Conservation (phyloP, 768 basidiomycete species). For the Cystobasidium tubakii region DNA sequence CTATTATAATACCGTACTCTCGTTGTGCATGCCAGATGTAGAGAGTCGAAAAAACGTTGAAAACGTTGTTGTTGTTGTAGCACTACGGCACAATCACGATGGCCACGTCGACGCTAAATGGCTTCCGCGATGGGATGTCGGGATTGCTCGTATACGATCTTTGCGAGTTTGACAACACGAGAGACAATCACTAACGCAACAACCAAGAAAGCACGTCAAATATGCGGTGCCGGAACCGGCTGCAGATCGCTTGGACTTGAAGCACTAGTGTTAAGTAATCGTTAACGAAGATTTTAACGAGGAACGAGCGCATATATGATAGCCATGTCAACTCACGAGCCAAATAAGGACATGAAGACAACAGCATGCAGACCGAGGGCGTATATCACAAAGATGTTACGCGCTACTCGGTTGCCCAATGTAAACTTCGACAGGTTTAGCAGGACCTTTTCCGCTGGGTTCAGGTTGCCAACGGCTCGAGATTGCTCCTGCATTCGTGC, state of each 20-base stretch:
- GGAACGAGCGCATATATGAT: too few species aligned
- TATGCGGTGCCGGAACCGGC: background rate
- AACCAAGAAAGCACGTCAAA: background rate
- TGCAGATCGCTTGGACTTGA: background rate
- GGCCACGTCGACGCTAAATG: background rate
- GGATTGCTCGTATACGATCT: background rate
- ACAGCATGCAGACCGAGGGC: conserved; percentile 72
- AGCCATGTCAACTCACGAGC: conserved; percentile 27
- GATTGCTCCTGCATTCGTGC: conserved; percentile 68
- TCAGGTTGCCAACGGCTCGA: conserved; percentile 82
- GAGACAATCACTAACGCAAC: background rate
- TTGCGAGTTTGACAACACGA: background rate
- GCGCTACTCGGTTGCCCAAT: conserved; percentile 79
- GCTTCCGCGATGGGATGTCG: too few species aligned
- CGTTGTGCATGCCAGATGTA: too few species aligned
- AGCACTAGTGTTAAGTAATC: background rate
- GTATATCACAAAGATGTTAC: conserved; percentile 83
- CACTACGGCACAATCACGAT: too few species aligned
- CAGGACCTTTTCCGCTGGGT: conserved; percentile 82
- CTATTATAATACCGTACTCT: background rate
- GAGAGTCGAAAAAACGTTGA: too few species aligned
- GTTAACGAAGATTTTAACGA: background rate
- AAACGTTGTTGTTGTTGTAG: too few species aligned
- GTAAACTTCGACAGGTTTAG: conserved; percentile 77
- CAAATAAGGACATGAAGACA: conserved; percentile 54